Conservation (phyloP, 1,284 basidiomycete species). For the Earliella scabrosa region DNA sequence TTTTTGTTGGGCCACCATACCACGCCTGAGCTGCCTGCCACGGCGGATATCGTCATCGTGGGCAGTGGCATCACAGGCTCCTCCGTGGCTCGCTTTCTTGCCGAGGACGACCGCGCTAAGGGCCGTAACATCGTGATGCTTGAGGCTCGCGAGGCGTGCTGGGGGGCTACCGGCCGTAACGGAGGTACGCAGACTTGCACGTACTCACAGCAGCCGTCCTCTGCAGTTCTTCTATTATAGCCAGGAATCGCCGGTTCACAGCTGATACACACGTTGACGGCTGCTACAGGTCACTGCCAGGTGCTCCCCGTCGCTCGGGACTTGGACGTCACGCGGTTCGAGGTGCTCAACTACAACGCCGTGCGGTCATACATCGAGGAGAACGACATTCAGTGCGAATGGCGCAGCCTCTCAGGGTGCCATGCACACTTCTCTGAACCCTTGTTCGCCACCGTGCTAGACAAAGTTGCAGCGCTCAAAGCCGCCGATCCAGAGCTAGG, state of each 20-base stretch:
- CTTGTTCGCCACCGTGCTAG: background rate
- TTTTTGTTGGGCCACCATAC: background rate
- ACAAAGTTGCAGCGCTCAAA: background rate
- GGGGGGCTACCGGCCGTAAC: background rate
- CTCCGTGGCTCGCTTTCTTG: background rate
- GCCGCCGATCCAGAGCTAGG: background rate
- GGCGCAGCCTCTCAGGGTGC: background rate
- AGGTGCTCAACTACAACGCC: background rate
- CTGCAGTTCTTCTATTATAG: too few relatives aligned
- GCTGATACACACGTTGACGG: background rate
- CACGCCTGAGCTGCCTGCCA: background rate
- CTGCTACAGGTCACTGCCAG: background rate
- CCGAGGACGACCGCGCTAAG: background rate
- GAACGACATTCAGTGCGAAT: background rate
- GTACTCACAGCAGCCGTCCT: background rate
- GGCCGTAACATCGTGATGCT: background rate
- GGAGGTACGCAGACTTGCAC: background rate
- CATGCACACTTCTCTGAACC: background rate
- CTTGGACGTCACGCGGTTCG: background rate
- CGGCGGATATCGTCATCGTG: background rate
- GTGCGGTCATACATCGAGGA: background rate
- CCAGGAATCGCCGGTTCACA: too few relatives aligned
- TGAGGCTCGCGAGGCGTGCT: background rate
- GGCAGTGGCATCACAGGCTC: background rate
- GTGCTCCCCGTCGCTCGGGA: background rate